Evolutionary conservation across 2,329 filamentous ascomycete species (phyloP), one percentile per base, ranked within the genome.

Genomic region (Mycosphaerella arachidis): DNA sequence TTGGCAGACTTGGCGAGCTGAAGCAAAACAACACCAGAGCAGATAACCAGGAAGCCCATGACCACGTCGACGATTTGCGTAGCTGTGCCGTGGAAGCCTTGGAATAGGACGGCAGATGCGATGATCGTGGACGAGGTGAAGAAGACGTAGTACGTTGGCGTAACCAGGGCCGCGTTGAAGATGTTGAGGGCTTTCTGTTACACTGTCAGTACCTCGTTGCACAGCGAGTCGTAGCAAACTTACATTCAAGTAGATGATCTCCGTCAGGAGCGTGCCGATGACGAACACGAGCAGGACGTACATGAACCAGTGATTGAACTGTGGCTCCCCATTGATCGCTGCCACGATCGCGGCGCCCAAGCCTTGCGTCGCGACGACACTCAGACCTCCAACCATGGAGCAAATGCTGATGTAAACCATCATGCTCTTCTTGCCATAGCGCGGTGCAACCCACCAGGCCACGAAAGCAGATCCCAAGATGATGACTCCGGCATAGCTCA

Each of bases 1-100:
- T 97, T 99, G 68, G 94, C 91, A 0, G 93, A 97, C 74, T 97
- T 97, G 55, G 94, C 97, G n/a, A 99, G 84, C 72, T 99, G 94
- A 9, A 99, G 79, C 7, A 99, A 78, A 0, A 97, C 88, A 6
- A 97, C 94, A 0, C 94, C 94, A 0, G 92, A 84, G 74, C 94
- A 99, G 63, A 99, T 99, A 62, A 89, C 88, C 45, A 99, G 78
- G 77, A 99, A 99, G 1, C 94, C 94, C 78, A 96, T 86, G 58
- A 97, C 88, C 31, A 97, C 90, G 0, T 92, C 96, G 50, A 90
- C 82, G 59, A 99, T 97, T 29, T 89, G 85, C 6, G 85, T 82
- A 0, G 84, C 82, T 0, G 90, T 90, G 37, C 93, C 94, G 72
- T 96, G 93, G 82, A 99, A 97, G 7, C 94, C 94, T 64, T 86